Base-by-base conservation (phyloP, 2,329 filamentous ascomycete genomes). In the Sporothrix variecibatus region DNA sequence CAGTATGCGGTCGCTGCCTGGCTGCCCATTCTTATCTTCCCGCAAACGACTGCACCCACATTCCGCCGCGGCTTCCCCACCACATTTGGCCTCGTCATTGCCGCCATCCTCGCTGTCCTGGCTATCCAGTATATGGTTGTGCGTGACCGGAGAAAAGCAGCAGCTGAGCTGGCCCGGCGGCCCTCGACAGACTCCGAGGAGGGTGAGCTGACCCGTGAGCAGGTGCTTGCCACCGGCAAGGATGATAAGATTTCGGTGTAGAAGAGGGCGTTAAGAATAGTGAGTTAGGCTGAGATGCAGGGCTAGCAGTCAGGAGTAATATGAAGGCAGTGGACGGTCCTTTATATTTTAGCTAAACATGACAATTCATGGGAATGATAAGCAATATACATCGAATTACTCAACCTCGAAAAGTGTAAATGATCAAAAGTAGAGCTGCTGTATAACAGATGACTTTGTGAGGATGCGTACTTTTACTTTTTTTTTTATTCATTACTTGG, bases 1-100 rank as follows among this genome's bases (percentile, higher is more conserved):
- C 51, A 76, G 75, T 76, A 78, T 6, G 78, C 77, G 43, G 75
- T 79, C 12, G 74, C 74, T 11, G 77, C 77, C n/a, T 79, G 77
- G 77, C 68, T 79, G 46, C 77, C 77, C 15, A 76, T 79, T 11
- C 69, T 78, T 8, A 76, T 77, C 40, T 79, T 73, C 23, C 74
- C 74, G 9, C 74, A 75, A 68, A 73, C 71, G 65, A 69, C 34
- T 20, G 65, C 74, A 17, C 74, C 74, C 4, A 71, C 67, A 3
- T 75, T 73, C 23, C 74, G 71, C 68, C 46, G 64, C 5, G 73
- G 73, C 17, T 74, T 67, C 20, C 56, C 68, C 1, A 64, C 68
- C 1, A 72, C 73, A 0, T 67, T 74, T 31, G 73, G 68, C 2
- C 56, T 72, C 4, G 68, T 65, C 11, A 60, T 72, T 23, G 68